Conservation (phyloP, 2,329 filamentous ascomycete genomes). For the Pyricularia pennisetigena region DNA sequence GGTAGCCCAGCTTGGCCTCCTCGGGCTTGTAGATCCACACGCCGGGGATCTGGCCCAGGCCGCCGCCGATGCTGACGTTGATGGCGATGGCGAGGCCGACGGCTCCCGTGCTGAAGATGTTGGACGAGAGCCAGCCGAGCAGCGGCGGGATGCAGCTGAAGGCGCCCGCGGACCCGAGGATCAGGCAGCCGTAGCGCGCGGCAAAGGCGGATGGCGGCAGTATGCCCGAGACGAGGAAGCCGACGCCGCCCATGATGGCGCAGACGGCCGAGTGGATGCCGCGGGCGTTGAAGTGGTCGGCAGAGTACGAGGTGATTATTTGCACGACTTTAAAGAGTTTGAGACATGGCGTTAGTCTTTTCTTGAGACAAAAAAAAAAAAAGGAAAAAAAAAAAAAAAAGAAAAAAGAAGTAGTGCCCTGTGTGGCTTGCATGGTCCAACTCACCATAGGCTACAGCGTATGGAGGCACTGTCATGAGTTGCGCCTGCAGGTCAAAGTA, state of each 20-base stretch:
- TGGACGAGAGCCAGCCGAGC: conserved; percentile 42
- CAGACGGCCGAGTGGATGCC: conserved; percentile 39
- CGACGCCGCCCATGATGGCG: conserved; percentile 39
- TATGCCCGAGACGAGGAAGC: conserved; percentile 42
- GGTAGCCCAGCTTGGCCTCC: conserved; percentile 40
- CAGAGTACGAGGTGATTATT: conserved; percentile 33
- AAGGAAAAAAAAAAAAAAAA: no score
- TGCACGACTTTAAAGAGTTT: conserved; percentile 17
- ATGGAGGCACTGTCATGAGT: conserved; percentile 57
- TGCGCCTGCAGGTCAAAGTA: conserved; percentile 46
- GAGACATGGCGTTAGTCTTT: not conserved
- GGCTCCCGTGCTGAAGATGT: conserved; percentile 39
- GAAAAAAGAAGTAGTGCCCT: no score
- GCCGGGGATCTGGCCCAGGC: conserved; percentile 42
- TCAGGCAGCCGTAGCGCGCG: conserved; percentile 44
- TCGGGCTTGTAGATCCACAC: conserved; percentile 50
- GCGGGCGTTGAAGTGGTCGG: conserved; percentile 36
- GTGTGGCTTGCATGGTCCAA: not conserved
- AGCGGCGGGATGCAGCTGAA: conserved; percentile 47
- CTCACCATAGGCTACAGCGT: conserved; percentile 46
- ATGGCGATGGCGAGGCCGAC: conserved; percentile 45
- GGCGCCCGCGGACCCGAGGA: conserved; percentile 40
- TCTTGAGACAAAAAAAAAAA: no score
- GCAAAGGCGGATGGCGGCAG: conserved; percentile 36
- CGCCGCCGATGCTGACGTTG: conserved; percentile 45